Base-by-base conservation (phyloP, 2,329 filamentous ascomycete genomes). In the Capronia coronata region DNA sequence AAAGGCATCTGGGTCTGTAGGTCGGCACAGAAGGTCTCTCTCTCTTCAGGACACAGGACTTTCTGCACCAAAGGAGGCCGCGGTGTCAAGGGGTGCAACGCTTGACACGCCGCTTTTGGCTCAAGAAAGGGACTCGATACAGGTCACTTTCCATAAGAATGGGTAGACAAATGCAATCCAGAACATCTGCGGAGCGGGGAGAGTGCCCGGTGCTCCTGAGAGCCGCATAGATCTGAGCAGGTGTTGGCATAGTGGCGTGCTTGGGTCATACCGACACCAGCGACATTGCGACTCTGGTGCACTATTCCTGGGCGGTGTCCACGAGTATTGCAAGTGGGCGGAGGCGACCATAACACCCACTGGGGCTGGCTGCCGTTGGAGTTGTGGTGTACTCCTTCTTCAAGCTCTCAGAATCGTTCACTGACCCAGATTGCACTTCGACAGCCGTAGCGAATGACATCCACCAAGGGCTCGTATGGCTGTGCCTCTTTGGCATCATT, bases 401-500 rank as follows among this genome's bases (percentile, higher is more conserved):
- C n/a, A 19, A 19, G 13, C 23, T 35, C 3, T 56, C 51, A 75
- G 37, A 75, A 59, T 56, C 67, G 68, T 58, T 75, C 72, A 49
- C 67, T 94, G 41, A 94, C 80, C 85, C 88, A 95, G 55, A 98
- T 98, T 0, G 93, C 93, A 0, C 87, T 84, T 55, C 86, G 78
- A 68, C 93, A 98, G 1, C 93, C 93, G n/a, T 86, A 80, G 46
- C 90, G 77, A 61, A 98, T 96, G 6, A 90, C 77, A 38, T 85
- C 86, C 0, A 89, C 94, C 55, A 98, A 72, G 48, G 95, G 70
- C 74, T 91, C 90, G 67, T 97, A 91, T 23, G 91, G 90, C 66
- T 83, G 80, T 4, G 93, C 93, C 69, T 89, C 82, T 68, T 93
- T 88, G 2, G 90, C 84, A 70, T 97, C 91, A 63, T 97, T 85